Evolutionary conservation across 495 filamentous ascomycete species (phyloP), one percentile per base, ranked within the genome.

Genomic region (Hyaloscypha bicolor): DNA sequence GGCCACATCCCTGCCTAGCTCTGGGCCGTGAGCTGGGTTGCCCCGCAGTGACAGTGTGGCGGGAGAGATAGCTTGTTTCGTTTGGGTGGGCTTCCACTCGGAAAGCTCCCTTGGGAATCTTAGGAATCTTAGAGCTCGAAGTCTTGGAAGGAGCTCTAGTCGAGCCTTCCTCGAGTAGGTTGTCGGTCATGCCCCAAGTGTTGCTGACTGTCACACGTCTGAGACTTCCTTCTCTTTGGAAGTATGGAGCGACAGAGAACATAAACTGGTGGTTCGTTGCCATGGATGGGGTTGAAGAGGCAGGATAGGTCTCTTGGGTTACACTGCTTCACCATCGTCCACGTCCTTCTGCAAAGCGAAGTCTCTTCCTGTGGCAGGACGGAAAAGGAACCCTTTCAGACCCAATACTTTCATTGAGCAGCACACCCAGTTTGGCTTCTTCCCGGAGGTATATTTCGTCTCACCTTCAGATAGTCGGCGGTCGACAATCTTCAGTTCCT

Each of bases 401-500:
- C 4, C 42, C 42, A 19, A 19, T 48, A 16, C 42, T 19, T 19
- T 48, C 11, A 0, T 48, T 48, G 42, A 16, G 11, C 42, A 48
- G 16, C 42, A 48, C 42, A 48, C 42, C 16, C 16, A 14, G 16
- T 48, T 48, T 19, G 9, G 9, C 16, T 48, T 14, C 42, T 19
- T 4, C 16, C 16, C 16, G 16, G 42, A 48, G 42, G 25, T 25
- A 19, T 19, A 16, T 48, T 6, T 48, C 42, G 1, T 48, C 32
- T 19, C 75, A n/a, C 42, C 79, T 29, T 45, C 74, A 9, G 42
- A 64, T 19, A 33, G 82, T 57, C 74, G 73, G 29, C 77, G 71
- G 1, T 67, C 77, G 72, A 80, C 25, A 79, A 33, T 70, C 74
- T 37, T 85, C 80, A 82, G 73, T 82, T 37, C 74, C 79, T 66